These are phyloP conservation scores for Escallonia rubra DNA, from an alignment of 129 eudicot genomes.

Conservation along the genomic window DNA sequence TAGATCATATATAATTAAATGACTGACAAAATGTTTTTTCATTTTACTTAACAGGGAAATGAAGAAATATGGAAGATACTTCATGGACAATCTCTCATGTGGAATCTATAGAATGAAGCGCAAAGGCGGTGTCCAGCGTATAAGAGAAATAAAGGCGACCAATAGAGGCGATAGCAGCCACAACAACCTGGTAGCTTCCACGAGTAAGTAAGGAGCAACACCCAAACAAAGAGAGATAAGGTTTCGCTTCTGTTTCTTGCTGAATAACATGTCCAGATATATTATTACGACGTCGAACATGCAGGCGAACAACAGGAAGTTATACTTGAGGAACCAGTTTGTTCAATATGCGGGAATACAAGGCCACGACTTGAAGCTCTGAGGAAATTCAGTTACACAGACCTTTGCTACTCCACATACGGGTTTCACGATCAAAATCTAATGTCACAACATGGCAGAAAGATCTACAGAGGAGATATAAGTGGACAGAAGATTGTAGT, in stretches of 20 bases:
- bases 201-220: neutral
- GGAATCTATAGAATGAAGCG: slow-evolving; percentile 31
- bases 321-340: slow-evolving; percentile 2
- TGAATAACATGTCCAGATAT: neutral
- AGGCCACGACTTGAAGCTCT: slow-evolving; percentile 16
- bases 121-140: slow-evolving; percentile 10
- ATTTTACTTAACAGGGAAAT: slow-evolving; percentile 17
- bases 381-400: slow-evolving; percentile 22
- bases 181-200: neutral
- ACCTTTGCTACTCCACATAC: slow-evolving; percentile 28
- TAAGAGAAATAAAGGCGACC: slow-evolving; percentile 14
- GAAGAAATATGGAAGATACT: slow-evolving; percentile 35
- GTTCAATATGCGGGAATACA: slow-evolving; percentile 24
- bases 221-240: neutral
- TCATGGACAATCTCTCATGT: slow-evolving; percentile 37
- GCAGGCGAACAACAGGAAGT: slow-evolving; percentile 11
- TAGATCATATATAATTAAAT: too few relatives aligned
- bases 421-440: slow-evolving; percentile 30
- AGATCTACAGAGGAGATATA: slow-evolving; percentile 18
- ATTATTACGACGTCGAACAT: neutral
- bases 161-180: neutral
- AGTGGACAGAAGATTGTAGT: slow-evolving; percentile 23
- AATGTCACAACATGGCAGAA: slow-evolving; percentile 16
- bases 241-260: neutral
- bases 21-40: too few relatives aligned